Evolutionary conservation across 495 filamentous ascomycete genomes (phyloP), one percentile per base, ranked within the genome.

Genomic region (Penicillium daleae): DNA sequence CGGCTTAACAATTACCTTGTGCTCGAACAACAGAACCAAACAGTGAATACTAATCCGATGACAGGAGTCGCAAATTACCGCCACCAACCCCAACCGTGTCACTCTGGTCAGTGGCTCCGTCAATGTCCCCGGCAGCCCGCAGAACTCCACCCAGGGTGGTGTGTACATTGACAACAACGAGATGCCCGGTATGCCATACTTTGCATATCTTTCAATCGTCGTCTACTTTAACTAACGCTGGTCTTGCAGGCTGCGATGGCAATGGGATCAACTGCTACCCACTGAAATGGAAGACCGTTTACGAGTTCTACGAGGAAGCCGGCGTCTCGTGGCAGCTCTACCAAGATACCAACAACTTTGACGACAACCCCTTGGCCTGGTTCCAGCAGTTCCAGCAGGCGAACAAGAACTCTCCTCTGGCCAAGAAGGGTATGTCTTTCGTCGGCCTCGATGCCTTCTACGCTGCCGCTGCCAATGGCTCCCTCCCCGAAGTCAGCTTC

Each of bases 81-180:
- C 82, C 0, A 86, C 83, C 0, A 84, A 80, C 57, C 82, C 83
- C 4, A 86, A 86, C 59, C 81, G 83, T 40, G 83, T 84, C 6
- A 78, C 80, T n/a, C 76, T 83, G 71, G 76, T 80, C 17, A 82
- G 79, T 51, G 83, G 83, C 19, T 80, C 77, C 0, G 75, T 85
- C 61, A 85, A 86, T 64, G 78, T 80, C 0, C 82, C 82, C 5
- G 83, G 83, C 9, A 67, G 74, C 33, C 81, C 82, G 15, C 81
- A 83, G 59, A 70, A 58, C 15, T 56, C 72, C 17, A 65, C 71
- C 39, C 64, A 82, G 61, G 82, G 83, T 15, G 81, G 82, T 27
- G 71, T 77, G n/a, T 84, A 84, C 49, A 76, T 84, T 57, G 83
- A 86, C 63, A 86, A 86, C 65, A 84, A 83, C 59, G 82, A 84